These are phyloP conservation scores for Arachis stenosperma DNA, from an alignment of 306 rosid species.

Conservation along the genomic window DNA sequence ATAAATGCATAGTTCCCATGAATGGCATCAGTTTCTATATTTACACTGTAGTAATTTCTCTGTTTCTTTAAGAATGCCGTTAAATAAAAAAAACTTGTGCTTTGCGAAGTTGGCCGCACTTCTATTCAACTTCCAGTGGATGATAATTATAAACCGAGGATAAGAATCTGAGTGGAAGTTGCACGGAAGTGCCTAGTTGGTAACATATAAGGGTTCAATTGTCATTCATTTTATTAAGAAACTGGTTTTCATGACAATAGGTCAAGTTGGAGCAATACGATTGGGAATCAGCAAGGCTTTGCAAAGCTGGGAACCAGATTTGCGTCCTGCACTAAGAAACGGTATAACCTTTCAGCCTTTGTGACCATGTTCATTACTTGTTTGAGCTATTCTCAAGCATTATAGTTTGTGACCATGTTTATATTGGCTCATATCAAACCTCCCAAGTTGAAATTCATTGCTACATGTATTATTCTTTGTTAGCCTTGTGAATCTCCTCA, in stretches of 20 bases:
- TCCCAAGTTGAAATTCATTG: background rate
- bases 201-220: constrained; percentile 25
- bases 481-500: background rate
- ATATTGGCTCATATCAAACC: constrained; percentile 17
- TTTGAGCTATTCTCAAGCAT: background rate
- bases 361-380: background rate
- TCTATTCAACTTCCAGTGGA: constrained; percentile 19
- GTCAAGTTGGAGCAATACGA: constrained; percentile 96
- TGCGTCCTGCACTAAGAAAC: constrained; percentile 78
- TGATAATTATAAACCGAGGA: background rate
- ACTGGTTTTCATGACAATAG: constrained; percentile 45
- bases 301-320: constrained; percentile 95
- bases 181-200: constrained; percentile 4
- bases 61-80: constrained; percentile 15
- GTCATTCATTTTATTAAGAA: constrained; percentile 10
- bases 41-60: background rate
- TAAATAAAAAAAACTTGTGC: constrained; percentile 25
- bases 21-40: constrained; percentile 27
- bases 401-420: background rate
- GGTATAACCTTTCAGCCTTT: constrained; percentile 47
- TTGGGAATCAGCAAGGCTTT: constrained; percentile 93
- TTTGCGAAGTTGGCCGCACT: constrained; percentile 1
- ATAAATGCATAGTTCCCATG: too few species aligned
- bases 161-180: background rate
- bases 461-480: background rate